These are phyloP conservation scores for Fusarium succisae DNA, from an alignment of 2,329 filamentous ascomycete genomes.

Conservation along the genomic window DNA sequence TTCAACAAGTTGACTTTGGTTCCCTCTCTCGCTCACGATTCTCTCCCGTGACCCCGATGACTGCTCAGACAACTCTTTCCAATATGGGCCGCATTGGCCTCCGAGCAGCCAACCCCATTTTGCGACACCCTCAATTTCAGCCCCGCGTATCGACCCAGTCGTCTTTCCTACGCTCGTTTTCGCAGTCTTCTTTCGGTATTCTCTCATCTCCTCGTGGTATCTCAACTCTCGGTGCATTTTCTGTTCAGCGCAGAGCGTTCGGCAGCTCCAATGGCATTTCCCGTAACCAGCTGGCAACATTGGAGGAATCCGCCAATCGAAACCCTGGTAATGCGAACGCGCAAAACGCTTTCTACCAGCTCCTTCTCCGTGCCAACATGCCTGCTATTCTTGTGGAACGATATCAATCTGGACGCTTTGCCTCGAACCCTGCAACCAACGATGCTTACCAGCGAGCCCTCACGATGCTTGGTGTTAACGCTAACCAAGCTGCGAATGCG, in stretches of 20 bases:
- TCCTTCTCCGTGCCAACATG: conserved; percentile 90
- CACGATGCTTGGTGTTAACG: conserved; percentile 46
- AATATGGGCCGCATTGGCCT: conserved; percentile 44
- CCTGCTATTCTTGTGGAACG: conserved; percentile 91
- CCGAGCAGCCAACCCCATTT: conserved; percentile 42
- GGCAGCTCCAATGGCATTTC: conserved; percentile 61
- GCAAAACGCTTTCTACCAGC: conserved; percentile 94
- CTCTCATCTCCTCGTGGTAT: conserved; percentile 31
- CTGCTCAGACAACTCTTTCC: conserved; percentile 33
- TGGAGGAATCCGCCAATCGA: conserved; percentile 92
- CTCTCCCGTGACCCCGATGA: conserved; percentile 16
- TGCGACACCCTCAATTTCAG: conserved; percentile 42
- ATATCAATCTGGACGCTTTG: conserved; percentile 87
- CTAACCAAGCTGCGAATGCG: conserved; percentile 39
- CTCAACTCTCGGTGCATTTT: conserved; percentile 30
- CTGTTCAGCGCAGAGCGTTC: conserved; percentile 49
- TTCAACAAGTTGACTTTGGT: conserved; percentile 34
- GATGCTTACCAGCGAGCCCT: conserved; percentile 82
- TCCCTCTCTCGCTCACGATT: conserved; percentile 10
- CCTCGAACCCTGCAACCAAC: conserved; percentile 80
- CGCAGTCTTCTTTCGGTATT: conserved; percentile 35
- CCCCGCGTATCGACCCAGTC: conserved; percentile 24
- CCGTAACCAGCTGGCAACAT: conserved; percentile 77
- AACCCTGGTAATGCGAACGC: conserved; percentile 87
- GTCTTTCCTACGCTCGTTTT: conserved; percentile 39